These are phyloP conservation scores for Penicillium cosmopolitanum DNA, from an alignment of 495 filamentous ascomycete genomes.

Conservation along the genomic window DNA sequence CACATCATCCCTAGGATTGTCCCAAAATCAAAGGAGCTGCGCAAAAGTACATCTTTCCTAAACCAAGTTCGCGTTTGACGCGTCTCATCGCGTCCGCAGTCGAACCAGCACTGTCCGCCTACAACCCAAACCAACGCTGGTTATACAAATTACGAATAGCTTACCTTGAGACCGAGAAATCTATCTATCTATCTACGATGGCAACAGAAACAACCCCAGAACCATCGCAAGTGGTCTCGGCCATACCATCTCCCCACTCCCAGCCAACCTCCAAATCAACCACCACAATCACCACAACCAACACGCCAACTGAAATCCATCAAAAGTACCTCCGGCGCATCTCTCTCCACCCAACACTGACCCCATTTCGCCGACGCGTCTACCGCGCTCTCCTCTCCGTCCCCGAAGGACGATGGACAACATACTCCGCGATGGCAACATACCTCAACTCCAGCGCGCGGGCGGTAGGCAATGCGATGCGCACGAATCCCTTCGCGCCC, in stretches of 20 bases:
- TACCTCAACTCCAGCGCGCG: constrained; percentile 71
- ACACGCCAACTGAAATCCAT: constrained; percentile 4
- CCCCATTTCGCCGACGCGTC: constrained; percentile 61
- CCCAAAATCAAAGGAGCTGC: too few relatives aligned
- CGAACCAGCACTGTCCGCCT: background rate
- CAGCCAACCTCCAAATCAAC: background rate
- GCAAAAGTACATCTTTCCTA: too few relatives aligned
- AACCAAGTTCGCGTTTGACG: constrained; percentile 6
- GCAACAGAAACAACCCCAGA: background rate
- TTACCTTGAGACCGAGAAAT: background rate
- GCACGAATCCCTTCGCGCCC: constrained; percentile 71
- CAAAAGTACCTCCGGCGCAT: constrained; percentile 37
- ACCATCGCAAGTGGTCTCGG: background rate
- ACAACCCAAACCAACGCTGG: background rate
- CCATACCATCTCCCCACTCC: background rate
- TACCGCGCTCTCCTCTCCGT: constrained; percentile 71
- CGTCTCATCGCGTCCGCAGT: constrained; percentile 9
- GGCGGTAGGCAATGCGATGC: constrained; percentile 78
- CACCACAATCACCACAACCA: constrained; percentile 3
- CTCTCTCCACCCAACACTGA: constrained; percentile 46
- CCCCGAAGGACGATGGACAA: constrained; percentile 69
- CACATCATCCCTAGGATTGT: too few relatives aligned
- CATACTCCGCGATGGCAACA: constrained; percentile 71
- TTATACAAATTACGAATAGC: background rate
- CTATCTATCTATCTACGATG: background rate